Conservation (phyloP, 148 eudicot genomes). For the Polygonum maritimum region DNA sequence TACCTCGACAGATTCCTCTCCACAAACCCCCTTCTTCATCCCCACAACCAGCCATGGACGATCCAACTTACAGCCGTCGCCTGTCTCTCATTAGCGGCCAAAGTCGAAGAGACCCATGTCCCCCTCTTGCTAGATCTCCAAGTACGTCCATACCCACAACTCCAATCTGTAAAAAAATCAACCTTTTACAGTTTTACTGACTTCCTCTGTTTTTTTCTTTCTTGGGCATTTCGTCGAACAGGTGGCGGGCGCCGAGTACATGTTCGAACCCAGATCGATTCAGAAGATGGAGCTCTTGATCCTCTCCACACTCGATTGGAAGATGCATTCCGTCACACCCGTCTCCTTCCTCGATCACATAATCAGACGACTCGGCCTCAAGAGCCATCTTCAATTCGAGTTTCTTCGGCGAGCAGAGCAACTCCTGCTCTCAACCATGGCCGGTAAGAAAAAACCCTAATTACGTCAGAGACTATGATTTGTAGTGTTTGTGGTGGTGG, state of each 20-base stretch:
- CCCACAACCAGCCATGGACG: constrained; percentile 46
- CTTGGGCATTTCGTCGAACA: constrained; percentile 19
- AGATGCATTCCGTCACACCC: constrained; percentile 75
- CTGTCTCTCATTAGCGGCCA: constrained; percentile 78
- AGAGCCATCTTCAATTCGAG: constrained; percentile 32
- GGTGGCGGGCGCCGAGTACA: constrained; percentile 44
- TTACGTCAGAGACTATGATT: neutral
- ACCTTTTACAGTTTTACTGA: too few relatives aligned
- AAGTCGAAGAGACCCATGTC: constrained; percentile 62
- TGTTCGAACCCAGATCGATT: constrained; percentile 66
- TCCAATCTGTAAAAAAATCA: too few relatives aligned
- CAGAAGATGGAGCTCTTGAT: constrained; percentile 84
- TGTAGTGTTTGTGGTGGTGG: too few relatives aligned
- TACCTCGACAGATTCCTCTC: constrained; percentile 52
- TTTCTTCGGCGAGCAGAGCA: constrained; percentile 43
- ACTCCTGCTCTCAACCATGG: constrained; percentile 35
- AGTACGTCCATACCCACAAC: constrained; percentile 30
- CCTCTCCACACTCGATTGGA: constrained; percentile 75
- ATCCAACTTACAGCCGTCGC: constrained; percentile 69
- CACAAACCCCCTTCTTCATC: neutral
- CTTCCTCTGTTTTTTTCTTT: neutral
- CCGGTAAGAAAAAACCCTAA: constrained; percentile 27
- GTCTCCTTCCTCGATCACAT: constrained; percentile 57
- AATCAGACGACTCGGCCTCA: constrained; percentile 40
- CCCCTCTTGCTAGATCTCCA: constrained; percentile 63